These are phyloP conservation scores for Amylostereum areolatum DNA, from an alignment of 1,284 basidiomycete species.

Conservation along the genomic window DNA sequence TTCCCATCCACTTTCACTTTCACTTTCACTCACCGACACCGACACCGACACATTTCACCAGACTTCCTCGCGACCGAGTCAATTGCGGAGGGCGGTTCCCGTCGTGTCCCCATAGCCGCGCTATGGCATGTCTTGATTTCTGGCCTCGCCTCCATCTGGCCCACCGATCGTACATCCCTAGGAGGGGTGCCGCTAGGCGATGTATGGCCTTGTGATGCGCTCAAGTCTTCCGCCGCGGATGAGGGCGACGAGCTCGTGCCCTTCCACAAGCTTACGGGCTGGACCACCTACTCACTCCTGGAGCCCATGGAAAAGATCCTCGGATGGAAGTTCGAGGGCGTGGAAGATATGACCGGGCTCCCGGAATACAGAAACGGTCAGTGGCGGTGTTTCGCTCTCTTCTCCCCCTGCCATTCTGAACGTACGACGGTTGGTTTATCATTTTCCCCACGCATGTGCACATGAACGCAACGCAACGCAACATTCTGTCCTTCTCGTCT, in stretches of 20 bases:
- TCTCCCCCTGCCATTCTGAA: too few relatives aligned
- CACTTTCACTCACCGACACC: neutral
- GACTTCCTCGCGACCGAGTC: conserved; percentile 68
- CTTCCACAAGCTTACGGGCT: conserved; percentile 94
- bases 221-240: conserved; percentile 28
- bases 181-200: conserved; percentile 75
- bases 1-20: neutral
- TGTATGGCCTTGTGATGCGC: conserved; percentile 78
- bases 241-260: conserved; percentile 76
- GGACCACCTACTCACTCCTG: conserved; percentile 86
- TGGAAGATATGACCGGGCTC: conserved; percentile 77
- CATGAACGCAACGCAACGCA: too few relatives aligned
- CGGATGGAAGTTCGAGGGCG: conserved; percentile 71
- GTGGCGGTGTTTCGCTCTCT: conserved; percentile 4
- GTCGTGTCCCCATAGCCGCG: conserved; percentile 54
- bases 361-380: conserved; percentile 88
- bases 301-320: conserved; percentile 77
- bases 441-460: too few relatives aligned
- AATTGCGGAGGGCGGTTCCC: conserved; percentile 29
- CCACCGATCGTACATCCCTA: conserved; percentile 65
- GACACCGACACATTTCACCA: conserved; percentile 19
- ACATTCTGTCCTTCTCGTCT: neutral
- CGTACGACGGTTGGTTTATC: too few relatives aligned
- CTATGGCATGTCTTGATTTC: conserved; percentile 84
- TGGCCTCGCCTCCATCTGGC: conserved; percentile 87